Conservation (phyloP, 495 filamentous ascomycete genomes). For the Aspergillus kassunensis region DNA sequence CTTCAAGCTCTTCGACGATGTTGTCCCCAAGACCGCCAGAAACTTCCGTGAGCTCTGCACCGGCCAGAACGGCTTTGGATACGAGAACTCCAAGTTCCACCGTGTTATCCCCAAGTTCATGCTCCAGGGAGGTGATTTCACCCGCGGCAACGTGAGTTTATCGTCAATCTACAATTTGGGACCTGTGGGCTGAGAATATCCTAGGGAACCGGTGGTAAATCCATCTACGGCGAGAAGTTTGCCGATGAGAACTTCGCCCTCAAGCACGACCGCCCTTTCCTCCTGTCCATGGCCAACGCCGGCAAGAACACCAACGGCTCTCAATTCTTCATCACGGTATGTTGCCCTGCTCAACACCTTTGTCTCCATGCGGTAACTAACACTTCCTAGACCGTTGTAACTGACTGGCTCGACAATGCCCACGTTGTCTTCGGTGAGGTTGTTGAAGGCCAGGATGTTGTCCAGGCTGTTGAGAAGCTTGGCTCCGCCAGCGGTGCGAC, state of each 20-base stretch:
- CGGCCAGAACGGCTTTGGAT: constrained; percentile 81
- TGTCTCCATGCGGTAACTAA: not conserved
- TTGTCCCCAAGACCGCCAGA: constrained; percentile 87
- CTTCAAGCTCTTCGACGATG: constrained; percentile 84
- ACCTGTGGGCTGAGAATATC: constrained; percentile 11
- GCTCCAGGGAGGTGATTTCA: constrained; percentile 99
- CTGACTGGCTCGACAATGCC: constrained; percentile 89
- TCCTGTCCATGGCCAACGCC: constrained; percentile 96
- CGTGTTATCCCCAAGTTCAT: constrained; percentile 98
- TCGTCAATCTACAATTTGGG: not conserved
- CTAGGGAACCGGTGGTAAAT: constrained; percentile 85
- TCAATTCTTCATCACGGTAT: constrained; percentile 90
- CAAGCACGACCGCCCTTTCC: constrained; percentile 82
- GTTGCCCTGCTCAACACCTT: not conserved
- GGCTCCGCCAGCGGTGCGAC: constrained; percentile 30
- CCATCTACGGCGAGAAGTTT: constrained; percentile 97
- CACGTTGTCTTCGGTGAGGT: constrained; percentile 99
- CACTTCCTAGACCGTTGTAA: constrained; percentile 60
- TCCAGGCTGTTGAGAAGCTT: constrained; percentile 69
- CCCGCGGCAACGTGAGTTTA: constrained; percentile 72
- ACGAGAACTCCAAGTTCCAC: constrained; percentile 89
- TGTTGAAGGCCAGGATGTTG: constrained; percentile 55
- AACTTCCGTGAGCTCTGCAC: constrained; percentile 98
- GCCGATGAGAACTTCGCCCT: constrained; percentile 89
- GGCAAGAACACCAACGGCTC: constrained; percentile 87